Base-by-base conservation (phyloP, 768 basidiomycete genomes). In the Amanita muscaria region DNA sequence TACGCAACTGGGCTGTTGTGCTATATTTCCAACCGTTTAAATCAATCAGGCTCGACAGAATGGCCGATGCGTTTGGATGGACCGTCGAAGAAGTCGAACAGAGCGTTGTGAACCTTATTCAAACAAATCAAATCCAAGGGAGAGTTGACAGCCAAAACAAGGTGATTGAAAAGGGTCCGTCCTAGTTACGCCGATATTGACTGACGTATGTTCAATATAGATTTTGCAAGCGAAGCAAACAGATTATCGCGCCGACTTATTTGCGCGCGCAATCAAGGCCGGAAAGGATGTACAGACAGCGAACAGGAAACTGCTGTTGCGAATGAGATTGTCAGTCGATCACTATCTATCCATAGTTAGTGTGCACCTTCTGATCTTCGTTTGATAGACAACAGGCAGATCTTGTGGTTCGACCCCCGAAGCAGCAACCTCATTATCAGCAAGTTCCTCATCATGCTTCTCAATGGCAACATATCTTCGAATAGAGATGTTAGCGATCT, bases 21-120 rank as follows among this genome's bases (percentile, higher is more conserved):
- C 75, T 90, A 38, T 97, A 93, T 64, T 91, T 96, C 69, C 76
- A 81, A 53, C 93, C 93, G 0, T 98, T 92, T 61, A 73, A 84
- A 21, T 79, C 86, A 7, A 88, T 96, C 58, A 73, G 79, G 51
- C 73, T 97, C 22, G 80, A 83, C 33, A 75, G 83, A 27, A 93
- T 96, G 88, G 80, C 84, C 29, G 59, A 64, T 2, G 89, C 91
- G 8, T 94, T 97, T 55, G 92, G 91, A 2, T 83, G 86, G 79
- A 69, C 71, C 0, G 64, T 86, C 5, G 77, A 78, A 3, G 76
- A 83, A 48, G 77, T 88, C 23, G 81, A 88, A 59, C 63, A 64
- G 29, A 76, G 84, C 47, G 80, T 96, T 16, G 84, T 92, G 12
- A 61, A 64, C 16, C 72, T 97, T 27, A 90, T 97, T 45, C 80